phyloP scores from a whole-genome alignment of 495 filamentous ascomycete genomes.

The Podospora tetraspora region DNA sequence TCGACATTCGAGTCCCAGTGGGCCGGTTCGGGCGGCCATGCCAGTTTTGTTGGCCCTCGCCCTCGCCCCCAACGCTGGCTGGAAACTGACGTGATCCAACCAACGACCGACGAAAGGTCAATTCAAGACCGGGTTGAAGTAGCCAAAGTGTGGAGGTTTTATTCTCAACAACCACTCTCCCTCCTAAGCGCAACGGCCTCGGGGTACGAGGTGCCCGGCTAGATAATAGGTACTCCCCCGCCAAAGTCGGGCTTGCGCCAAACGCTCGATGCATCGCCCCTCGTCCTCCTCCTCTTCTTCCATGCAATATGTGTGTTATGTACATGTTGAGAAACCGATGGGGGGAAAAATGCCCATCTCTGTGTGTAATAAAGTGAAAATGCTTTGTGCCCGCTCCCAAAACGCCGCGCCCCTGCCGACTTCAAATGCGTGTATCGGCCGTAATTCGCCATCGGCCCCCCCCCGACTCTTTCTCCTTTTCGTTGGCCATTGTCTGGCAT shows the following conservation, averaged over 20 bases:
- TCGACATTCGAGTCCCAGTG: background rate
- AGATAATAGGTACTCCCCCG: background rate
- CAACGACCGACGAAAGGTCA: background rate
- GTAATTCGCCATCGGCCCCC: background rate
- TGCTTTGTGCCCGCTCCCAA: background rate
- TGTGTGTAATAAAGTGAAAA: background rate
- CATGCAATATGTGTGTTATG: background rate
- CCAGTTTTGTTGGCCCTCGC: background rate
- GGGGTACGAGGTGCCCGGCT: background rate
- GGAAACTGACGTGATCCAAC: background rate
- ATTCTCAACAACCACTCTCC: background rate
- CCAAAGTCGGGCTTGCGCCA: background rate
- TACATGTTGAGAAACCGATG: background rate
- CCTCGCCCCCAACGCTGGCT: background rate
- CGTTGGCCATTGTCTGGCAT: background rate
- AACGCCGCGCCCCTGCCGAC: background rate
- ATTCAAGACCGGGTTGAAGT: background rate
- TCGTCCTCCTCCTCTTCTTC: background rate
- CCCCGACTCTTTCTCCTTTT: background rate
- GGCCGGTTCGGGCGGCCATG: background rate
- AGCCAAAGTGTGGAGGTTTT: background rate
- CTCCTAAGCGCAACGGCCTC: background rate
- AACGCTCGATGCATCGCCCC: background rate
- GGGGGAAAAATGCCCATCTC: background rate
- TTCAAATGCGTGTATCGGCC: background rate